phyloP scores from a whole-genome alignment of 108 stramenopile species.

The Epithemia pelagica region DNA sequence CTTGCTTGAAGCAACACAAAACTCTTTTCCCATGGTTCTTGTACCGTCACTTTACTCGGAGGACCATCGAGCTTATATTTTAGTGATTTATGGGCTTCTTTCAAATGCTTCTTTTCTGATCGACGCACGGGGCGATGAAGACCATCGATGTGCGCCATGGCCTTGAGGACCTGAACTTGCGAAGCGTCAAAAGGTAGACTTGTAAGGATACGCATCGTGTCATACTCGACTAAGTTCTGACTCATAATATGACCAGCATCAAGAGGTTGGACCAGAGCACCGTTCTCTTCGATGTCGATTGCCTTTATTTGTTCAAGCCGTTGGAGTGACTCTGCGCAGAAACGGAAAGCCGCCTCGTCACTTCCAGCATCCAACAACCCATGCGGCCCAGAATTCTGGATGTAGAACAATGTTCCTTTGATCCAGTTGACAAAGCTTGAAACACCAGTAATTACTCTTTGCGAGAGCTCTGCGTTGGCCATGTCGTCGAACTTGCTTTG shows the following conservation, averaged over 20 bases:
- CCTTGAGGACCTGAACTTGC: conserved; percentile 48
- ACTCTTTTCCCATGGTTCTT: conserved; percentile 64
- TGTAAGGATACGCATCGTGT: conserved; percentile 59
- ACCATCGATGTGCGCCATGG: conserved; percentile 50
- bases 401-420: conserved; percentile 55
- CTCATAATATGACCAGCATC: conserved; percentile 68
- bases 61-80: conserved; percentile 72
- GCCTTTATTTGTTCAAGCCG: conserved; percentile 14
- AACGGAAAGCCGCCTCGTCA: conserved; percentile 24
- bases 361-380: conserved; percentile 27
- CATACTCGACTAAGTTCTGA: conserved; percentile 56
- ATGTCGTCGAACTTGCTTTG: conserved; percentile 56
- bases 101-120: conserved; percentile 71
- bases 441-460: conserved; percentile 52
- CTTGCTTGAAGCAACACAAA: conserved; percentile 80
- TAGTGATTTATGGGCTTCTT: conserved; percentile 66
- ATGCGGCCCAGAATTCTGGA: conserved; percentile 32
- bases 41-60: conserved; percentile 66
- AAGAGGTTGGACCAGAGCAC: conserved; percentile 27
- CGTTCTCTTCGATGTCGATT: not conserved
- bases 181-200: conserved; percentile 53
- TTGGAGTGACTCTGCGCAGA: conserved; percentile 31
- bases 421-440: conserved; percentile 59
- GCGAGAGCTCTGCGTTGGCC: conserved; percentile 78
- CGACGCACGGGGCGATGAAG: conserved; percentile 64